Conservation (phyloP, 2,329 filamentous ascomycete species). For the Fusarium annulatum region DNA sequence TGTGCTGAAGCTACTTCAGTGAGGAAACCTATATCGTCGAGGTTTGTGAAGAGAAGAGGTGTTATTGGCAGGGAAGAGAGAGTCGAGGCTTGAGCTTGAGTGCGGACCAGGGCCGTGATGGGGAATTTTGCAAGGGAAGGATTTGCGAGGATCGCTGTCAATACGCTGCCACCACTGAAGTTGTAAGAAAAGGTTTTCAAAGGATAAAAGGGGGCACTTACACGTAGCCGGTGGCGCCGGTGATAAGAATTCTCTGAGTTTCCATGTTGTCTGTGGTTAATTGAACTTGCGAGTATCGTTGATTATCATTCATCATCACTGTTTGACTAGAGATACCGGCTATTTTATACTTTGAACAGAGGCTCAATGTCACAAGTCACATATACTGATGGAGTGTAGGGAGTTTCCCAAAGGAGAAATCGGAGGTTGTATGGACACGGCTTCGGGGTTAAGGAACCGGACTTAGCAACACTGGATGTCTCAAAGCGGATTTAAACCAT, state of each 20-base stretch:
- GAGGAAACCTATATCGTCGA: background rate
- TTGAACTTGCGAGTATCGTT: background rate
- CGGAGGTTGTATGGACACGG: background rate
- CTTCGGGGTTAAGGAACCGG: conserved; percentile 1
- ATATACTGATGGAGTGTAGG: background rate
- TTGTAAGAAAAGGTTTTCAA: background rate
- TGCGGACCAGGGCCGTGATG: background rate
- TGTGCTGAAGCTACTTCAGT: background rate
- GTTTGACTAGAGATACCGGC: fast-evolving
- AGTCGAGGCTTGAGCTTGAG: background rate
- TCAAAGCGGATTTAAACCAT: background rate
- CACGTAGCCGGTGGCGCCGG: conserved; percentile 15
- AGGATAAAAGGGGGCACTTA: fast-evolving
- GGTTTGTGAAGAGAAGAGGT: too few species aligned
- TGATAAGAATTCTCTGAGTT: background rate
- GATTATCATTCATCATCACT: fast-evolving
- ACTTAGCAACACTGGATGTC: background rate
- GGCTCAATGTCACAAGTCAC: too few species aligned
- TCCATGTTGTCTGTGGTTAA: background rate
- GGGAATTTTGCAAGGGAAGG: background rate
- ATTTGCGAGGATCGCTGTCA: background rate
- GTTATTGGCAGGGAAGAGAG: too few species aligned
- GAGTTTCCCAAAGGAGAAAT: background rate
- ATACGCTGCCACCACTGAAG: conserved; percentile 3
- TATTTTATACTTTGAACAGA: background rate